Conservation (phyloP, 2,329 filamentous ascomycete genomes). For the Fonsecaea nubica region DNA sequence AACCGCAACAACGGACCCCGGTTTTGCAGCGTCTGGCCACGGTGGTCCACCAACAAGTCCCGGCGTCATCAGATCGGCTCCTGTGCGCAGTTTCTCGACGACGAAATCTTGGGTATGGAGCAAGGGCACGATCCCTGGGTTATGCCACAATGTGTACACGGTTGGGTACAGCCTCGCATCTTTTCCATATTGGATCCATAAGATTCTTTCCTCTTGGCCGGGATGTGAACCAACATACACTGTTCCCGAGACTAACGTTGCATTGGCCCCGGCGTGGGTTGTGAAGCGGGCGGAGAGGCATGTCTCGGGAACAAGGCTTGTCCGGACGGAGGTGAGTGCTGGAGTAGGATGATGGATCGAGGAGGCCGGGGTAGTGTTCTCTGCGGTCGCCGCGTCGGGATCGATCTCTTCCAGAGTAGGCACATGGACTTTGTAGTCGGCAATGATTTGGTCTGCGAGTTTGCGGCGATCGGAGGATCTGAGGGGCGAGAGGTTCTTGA, state of each 20-base stretch:
- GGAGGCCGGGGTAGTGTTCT: conserved; percentile 44
- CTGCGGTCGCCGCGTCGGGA: conserved; percentile 48
- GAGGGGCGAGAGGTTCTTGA: conserved; percentile 71
- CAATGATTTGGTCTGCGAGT: conserved; percentile 71
- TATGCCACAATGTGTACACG: conserved; percentile 72
- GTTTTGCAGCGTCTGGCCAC: conserved; percentile 65
- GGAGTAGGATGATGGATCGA: conserved; percentile 53
- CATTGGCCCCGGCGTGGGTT: conserved; percentile 67
- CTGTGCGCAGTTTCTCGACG: conserved; percentile 68
- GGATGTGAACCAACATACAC: conserved; percentile 68
- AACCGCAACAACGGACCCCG: conserved; percentile 68
- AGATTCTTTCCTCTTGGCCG: conserved; percentile 63
- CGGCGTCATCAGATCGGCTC: conserved; percentile 73
- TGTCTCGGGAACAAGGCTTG: conserved; percentile 68
- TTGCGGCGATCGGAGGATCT: conserved; percentile 71
- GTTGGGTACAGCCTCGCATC: conserved; percentile 53
- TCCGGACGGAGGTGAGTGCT: conserved; percentile 60
- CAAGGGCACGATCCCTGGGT: conserved; percentile 65
- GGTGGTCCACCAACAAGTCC: conserved; percentile 69
- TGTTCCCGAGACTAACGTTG: conserved; percentile 67
- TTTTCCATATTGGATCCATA: conserved; percentile 70
- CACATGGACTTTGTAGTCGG: conserved; percentile 62
- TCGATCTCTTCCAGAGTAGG: conserved; percentile 46
- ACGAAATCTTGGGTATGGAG: conserved; percentile 67
- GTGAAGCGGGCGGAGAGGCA: conserved; percentile 68